Evolutionary conservation across 2,329 filamentous ascomycete genomes (phyloP).

Genomic region (Diplodia mutila): DNA sequence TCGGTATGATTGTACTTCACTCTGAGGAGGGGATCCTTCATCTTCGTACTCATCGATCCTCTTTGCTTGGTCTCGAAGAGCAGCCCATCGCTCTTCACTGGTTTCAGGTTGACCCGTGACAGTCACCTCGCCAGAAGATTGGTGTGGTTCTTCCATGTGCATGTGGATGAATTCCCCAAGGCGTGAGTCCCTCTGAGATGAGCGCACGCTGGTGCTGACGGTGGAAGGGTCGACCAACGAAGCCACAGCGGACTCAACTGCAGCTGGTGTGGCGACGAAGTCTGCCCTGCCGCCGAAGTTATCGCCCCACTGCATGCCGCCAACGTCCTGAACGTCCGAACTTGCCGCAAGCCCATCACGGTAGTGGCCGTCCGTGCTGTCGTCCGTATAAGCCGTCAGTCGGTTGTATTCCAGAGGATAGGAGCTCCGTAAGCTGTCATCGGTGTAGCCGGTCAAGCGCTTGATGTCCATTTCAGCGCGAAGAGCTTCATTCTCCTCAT

Average conservation of each 20-base stretch:
- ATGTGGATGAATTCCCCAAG: conserved; percentile 6
- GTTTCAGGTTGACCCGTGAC: conserved; percentile 33
- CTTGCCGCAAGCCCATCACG: conserved; percentile 63
- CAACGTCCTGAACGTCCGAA: conserved; percentile 68
- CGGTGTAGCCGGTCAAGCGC: conserved; percentile 52
- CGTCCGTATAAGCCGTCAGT: conserved; percentile 57
- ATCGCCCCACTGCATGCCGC: conserved; percentile 31
- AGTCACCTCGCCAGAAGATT: conserved; percentile 30
- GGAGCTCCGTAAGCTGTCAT: conserved; percentile 56
- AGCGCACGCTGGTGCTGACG: conserved; percentile 55
- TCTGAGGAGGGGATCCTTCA: conserved; percentile 58
- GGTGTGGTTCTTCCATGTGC: conserved; percentile 29
- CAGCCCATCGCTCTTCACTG: conserved; percentile 41
- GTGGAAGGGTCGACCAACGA: conserved; percentile 85
- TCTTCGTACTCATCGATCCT: conserved; percentile 41
- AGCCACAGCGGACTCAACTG: conserved; percentile 86
- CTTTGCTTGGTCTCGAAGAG: conserved; percentile 45
- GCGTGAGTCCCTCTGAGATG: conserved; percentile 32
- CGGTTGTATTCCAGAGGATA: conserved; percentile 54
- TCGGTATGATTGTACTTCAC: conserved; percentile 52
- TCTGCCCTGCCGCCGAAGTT: conserved; percentile 65
- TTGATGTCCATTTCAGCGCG: conserved; percentile 50
- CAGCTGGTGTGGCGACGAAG: conserved; percentile 71
- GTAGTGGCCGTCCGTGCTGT: conserved; percentile 59
- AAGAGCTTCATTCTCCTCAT: conserved; percentile 64